A percentile compares a stretch with the other conserved stretches of the same genome.
Conservation (phyloP, 352 stramenopile genomes). For the Globisporangium paroecandrum region DNA sequence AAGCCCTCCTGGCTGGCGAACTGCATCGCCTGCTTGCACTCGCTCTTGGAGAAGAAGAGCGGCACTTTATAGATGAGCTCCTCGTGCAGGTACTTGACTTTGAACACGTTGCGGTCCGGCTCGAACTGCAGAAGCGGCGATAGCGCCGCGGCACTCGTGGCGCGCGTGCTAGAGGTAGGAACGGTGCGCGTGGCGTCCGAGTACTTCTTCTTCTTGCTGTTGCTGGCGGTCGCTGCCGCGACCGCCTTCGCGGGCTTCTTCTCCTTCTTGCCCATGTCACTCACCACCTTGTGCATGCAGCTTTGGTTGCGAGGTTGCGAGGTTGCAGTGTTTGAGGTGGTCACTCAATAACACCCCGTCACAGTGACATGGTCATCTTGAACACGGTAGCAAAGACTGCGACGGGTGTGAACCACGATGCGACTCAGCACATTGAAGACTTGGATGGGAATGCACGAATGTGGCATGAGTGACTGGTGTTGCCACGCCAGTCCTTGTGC, state of each 20-base stretch:
- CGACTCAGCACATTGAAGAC: background rate
- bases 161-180: constrained; percentile 2
- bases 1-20: constrained; percentile 63
- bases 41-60: constrained; percentile 52
- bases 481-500: too few relatives aligned
- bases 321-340: too few relatives aligned
- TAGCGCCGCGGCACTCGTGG: constrained; percentile 10
- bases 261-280: constrained; percentile 16
- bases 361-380: background rate
- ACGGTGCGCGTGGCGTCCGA: constrained; percentile 18
- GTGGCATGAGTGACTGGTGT: too few relatives aligned
- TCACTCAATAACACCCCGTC: background rate
- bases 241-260: constrained; percentile 1
- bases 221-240: background rate
- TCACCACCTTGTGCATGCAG: background rate
- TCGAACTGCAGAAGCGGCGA: constrained; percentile 48
- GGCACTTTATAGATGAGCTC: constrained; percentile 67
- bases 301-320: too few relatives aligned
- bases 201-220: constrained; percentile 16
- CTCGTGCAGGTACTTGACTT: constrained; percentile 37
- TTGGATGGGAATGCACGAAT: too few relatives aligned
- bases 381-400: background rate
- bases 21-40: constrained; percentile 57
- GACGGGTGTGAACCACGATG: background rate
- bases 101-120: constrained; percentile 31